A percentile compares a stretch with the other conserved stretches of the same genome.
Evolutionary conservation across 2,329 filamentous ascomycete genomes (phyloP).

Genomic region (Chaetothyriales sp.): DNA sequence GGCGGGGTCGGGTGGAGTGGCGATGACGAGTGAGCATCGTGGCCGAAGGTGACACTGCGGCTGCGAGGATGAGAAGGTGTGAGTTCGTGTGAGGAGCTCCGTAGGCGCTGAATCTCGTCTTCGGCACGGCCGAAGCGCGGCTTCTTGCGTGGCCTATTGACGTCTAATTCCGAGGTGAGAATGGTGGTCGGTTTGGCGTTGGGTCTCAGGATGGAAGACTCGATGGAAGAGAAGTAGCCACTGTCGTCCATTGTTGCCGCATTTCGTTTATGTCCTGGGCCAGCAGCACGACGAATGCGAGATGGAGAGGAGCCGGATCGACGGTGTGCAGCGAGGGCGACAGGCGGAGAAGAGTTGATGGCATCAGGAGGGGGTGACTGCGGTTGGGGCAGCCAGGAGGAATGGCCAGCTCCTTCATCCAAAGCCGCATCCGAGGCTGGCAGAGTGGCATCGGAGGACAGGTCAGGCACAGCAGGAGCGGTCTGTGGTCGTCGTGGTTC

Average conservation of each 20-base stretch:
- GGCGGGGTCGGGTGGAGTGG: slow-evolving; percentile 6
- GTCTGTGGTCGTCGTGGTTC: slow-evolving; percentile 17
- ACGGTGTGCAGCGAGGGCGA: slow-evolving; percentile 41
- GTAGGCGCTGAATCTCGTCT: slow-evolving; percentile 84
- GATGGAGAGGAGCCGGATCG: slow-evolving; percentile 58
- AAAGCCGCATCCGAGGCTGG: slow-evolving; percentile 52
- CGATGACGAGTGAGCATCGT: slow-evolving; percentile 2
- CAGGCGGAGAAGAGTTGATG: slow-evolving; percentile 83
- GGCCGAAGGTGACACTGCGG: background rate
- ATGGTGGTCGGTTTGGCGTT: slow-evolving; percentile 44
- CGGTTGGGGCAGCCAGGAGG: slow-evolving; percentile 21
- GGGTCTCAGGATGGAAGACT: slow-evolving; percentile 72
- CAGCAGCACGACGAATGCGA: slow-evolving; percentile 40
- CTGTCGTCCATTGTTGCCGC: slow-evolving; percentile 75
- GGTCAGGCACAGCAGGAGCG: slow-evolving; percentile 30
- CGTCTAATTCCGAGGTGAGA: slow-evolving; percentile 57
- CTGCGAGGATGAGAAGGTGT: slow-evolving; percentile 47
- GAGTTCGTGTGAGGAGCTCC: slow-evolving; percentile 72
- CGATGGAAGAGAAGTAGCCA: slow-evolving; percentile 90
- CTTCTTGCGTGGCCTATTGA: slow-evolving; percentile 57
- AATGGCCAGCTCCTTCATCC: slow-evolving; percentile 39
- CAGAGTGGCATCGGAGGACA: slow-evolving; percentile 65
- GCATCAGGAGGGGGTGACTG: slow-evolving; percentile 35
- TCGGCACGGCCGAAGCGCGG: slow-evolving; percentile 56
- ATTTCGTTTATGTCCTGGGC: slow-evolving; percentile 54